Evolutionary conservation across 805 yeast genomes (phyloP), one percentile per base, ranked within the genome.

Genomic region (Teunomyces barrocoloradensis): DNA sequence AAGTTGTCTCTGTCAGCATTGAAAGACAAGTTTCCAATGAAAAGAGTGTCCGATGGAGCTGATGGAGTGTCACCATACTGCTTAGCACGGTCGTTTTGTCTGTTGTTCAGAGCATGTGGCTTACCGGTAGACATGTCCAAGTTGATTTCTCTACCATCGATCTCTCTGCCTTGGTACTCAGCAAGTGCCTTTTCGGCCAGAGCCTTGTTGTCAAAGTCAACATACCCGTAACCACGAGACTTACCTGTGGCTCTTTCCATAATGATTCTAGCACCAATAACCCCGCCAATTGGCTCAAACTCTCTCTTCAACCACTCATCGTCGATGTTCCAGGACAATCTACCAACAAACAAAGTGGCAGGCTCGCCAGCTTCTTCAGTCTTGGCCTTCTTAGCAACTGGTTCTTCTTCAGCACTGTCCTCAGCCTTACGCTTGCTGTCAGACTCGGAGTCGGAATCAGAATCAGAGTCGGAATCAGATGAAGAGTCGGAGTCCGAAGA

Each of bases 201-300:
- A 23, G 80, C 80, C 63, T 81, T 82, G 61, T 78, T 72, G 59
- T 82, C 89, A 65, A 94, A 94, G 69, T 94, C 99, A 69, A 94
- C 97, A 75, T 94, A 94, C 68, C 96, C 96, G 79, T 88, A 92
- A 70, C 99, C 99, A 79, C 92, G 85, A 47, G 97, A 89, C 75
- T 89, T 87, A 60, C 91, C 94, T 50, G 95, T 81, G 52, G 86
- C 87, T 75, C 94, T 87, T 73, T 94, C 98, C 71, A 84, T 82
- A 68, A 94, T 89, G 56, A 94, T 96, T 75, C 99, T 85, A 57
- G 98, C 97, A 60, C 84, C 69, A 32, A 81, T 61, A 50, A 90
- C 94, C 69, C 96, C 96, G 44, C 92, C 96, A 52, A 70, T 51
- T 53, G 78, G 80, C 68, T 85, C 90, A 69, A 94, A 94, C 75